Evolutionary conservation across 345 rosid species (phyloP).

Genomic region (Eutrema heterophyllum): DNA sequence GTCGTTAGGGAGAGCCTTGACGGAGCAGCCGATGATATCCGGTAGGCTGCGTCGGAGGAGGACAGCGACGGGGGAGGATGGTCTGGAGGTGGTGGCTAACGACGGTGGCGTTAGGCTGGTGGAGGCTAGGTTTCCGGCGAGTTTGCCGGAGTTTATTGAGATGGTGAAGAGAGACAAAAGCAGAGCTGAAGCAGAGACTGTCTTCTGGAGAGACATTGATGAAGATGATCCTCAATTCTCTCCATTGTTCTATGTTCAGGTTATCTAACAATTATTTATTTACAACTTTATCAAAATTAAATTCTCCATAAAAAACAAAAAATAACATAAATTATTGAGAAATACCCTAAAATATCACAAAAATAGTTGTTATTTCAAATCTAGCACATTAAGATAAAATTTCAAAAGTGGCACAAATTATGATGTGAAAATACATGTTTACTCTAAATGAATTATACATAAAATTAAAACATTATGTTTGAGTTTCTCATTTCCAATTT

Average conservation of each 20-base stretch:
- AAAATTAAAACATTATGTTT: too few species aligned
- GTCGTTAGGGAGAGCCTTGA: constrained; percentile 53
- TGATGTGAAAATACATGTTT: too few species aligned
- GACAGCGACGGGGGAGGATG: constrained; percentile 21
- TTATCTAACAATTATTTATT: not conserved
- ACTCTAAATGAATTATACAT: too few species aligned
- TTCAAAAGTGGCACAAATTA: too few species aligned
- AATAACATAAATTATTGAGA: too few species aligned
- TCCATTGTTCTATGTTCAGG: constrained; percentile 78
- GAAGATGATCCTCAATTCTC: constrained; percentile 55
- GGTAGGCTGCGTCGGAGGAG: constrained; percentile 50
- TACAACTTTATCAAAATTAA: not conserved
- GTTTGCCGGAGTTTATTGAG: constrained; percentile 49
- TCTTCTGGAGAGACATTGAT: constrained; percentile 76
- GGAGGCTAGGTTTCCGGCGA: constrained; percentile 45
- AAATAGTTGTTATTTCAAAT: too few species aligned
- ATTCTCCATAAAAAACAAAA: too few species aligned
- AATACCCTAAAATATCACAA: too few species aligned
- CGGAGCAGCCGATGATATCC: constrained; percentile 50
- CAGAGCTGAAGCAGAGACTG: constrained; percentile 50
- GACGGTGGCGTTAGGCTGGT: constrained; percentile 66
- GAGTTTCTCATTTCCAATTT: too few species aligned
- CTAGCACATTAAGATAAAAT: too few species aligned
- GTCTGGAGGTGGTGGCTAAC: constrained; percentile 64
- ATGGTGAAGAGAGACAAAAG: constrained; percentile 29